Evolutionary conservation across 176 grass and related monocot species (phyloP).

Genomic region (Musa beccarii): DNA sequence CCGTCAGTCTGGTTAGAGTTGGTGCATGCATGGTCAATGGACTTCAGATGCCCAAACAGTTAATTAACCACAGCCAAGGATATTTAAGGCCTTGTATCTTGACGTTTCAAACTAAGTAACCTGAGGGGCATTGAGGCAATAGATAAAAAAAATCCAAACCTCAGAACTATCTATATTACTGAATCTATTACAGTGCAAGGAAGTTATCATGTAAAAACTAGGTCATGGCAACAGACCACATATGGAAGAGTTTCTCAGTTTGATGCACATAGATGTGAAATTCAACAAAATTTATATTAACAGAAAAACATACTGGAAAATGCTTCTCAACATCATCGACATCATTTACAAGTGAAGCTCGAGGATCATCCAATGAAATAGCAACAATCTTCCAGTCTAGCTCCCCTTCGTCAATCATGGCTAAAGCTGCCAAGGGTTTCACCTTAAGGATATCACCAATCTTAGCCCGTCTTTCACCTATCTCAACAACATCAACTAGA

Average conservation of each 20-base stretch:
- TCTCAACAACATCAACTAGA: slow-evolving; percentile 96
- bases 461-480: slow-evolving; percentile 76
- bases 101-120: no score
- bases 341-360: slow-evolving; percentile 95
- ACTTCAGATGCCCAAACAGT: no score
- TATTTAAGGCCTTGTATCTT: no score
- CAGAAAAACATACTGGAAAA: slow-evolving; percentile 59
- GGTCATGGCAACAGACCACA: not conserved
- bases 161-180: no score
- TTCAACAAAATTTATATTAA: no score
- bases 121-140: no score
- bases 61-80: no score
- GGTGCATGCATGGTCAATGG: no score
- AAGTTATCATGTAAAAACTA: no score
- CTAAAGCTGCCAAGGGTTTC: slow-evolving; percentile 92
- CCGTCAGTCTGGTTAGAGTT: no score
- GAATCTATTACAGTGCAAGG: no score
- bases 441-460: slow-evolving; percentile 93
- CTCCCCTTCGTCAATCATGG: slow-evolving; percentile 97
- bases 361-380: slow-evolving; percentile 92
- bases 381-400: slow-evolving; percentile 98
- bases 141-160: no score
- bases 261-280: not conserved
- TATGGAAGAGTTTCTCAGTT: not conserved
- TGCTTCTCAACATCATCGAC: slow-evolving; percentile 87